phyloP scores from a whole-genome alignment of 1,139 yeast species.

The Saccharomycopsis hybrid region DNA sequence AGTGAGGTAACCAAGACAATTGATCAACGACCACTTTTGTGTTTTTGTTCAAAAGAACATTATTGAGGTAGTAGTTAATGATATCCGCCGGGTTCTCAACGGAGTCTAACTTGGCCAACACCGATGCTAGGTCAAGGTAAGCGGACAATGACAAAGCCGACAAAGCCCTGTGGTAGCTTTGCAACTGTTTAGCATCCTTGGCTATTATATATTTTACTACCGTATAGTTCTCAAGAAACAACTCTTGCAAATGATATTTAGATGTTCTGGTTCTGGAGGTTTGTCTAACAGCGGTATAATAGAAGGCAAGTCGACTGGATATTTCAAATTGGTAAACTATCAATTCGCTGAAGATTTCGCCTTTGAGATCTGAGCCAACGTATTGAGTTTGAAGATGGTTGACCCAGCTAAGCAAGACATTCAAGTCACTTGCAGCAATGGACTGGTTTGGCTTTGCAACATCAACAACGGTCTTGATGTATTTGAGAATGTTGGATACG shows the following conservation, averaged over 20 bases:
- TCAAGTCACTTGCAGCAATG: slow-evolving; percentile 11
- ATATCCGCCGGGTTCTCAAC: slow-evolving; percentile 22
- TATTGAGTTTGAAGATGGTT: slow-evolving; percentile 2
- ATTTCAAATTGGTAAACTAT: slow-evolving; percentile 7
- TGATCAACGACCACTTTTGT: slow-evolving; percentile 27
- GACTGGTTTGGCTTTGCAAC: slow-evolving; percentile 5
- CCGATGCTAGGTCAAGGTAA: slow-evolving; percentile 25
- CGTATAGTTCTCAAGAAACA: background rate
- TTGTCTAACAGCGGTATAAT: background rate
- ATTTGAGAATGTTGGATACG: slow-evolving; percentile 1
- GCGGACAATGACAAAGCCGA: no score
- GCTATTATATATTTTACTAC: background rate
- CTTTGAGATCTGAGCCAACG: background rate
- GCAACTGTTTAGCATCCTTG: background rate
- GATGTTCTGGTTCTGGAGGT: background rate
- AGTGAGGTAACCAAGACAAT: slow-evolving; percentile 31
- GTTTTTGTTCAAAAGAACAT: slow-evolving; percentile 27
- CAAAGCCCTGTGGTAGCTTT: no score
- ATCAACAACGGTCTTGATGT: slow-evolving; percentile 1
- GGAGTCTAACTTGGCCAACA: slow-evolving; percentile 25
- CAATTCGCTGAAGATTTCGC: background rate
- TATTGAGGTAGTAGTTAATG: slow-evolving; percentile 25
- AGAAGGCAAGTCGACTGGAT: slow-evolving; percentile 2
- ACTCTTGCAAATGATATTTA: no score
- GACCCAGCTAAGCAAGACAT: slow-evolving; percentile 8